Evolutionary conservation across 31 red algal genomes (phyloP), one percentile per base, ranked within the genome.

Genomic region (Asparagopsis taxiformis): DNA sequence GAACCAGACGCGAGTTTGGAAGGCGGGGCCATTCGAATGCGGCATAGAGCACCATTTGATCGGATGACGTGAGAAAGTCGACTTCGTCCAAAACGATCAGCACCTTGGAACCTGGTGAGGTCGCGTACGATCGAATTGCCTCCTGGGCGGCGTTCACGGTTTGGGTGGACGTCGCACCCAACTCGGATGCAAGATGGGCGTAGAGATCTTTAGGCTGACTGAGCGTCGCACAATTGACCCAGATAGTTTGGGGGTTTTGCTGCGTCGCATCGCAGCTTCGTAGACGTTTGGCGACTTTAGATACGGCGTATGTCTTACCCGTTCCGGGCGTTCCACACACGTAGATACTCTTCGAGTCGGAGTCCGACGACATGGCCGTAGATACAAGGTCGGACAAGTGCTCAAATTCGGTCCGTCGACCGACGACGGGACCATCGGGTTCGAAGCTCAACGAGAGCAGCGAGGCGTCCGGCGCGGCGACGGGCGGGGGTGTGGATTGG

Each of bases 81-180:
- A 95, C 74, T 46, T 95, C 91, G 38, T 95, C 91, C 6, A 95
- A 34, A n/a, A 95, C 84, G 34, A 88, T 39, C n/a, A 95, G 19
- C 7, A 72, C 55, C 0, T 43, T 79, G 30, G 26, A 3, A 0
- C 57, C 65, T 17, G 44, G 51, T 3, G 65, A 59, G 0, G 38
- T 28, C 36, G 70, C 77, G 31, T 59, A 75, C 3, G 31, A 24
- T 1, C 55, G 68, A 3, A 82, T 29, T 33, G 56, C 50, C 34
- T 33, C n/a, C 56, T 13, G 55, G 17, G 20, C 10, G 10, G 10
- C 44, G 11, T 17, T 50, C 17, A 34, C 63, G 6, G 34, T 24
- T 39, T 26, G 21, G 31, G 22, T 56, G 1, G 52, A 75, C 13
- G 71, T 48, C 2, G 35, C 43, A 61, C 13, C 23, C 62, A 48